These are phyloP conservation scores for Vararia minispora DNA, from an alignment of 768 basidiomycete genomes.

Conservation along the genomic window DNA sequence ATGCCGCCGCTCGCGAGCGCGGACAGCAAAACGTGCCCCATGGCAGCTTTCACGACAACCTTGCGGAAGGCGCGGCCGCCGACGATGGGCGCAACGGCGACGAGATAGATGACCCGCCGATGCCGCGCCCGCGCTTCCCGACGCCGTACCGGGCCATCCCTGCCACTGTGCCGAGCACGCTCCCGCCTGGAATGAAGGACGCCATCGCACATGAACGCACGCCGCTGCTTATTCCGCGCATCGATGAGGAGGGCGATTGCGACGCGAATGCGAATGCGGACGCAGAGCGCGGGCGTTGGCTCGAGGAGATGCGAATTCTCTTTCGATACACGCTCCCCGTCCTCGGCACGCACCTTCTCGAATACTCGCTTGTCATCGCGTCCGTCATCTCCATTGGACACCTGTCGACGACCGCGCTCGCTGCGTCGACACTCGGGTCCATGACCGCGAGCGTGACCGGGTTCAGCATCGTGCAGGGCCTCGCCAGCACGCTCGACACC, in stretches of 20 bases:
- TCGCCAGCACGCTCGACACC: conserved; percentile 81
- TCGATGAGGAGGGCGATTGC: conserved; percentile 36
- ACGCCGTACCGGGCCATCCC: conserved; percentile 27
- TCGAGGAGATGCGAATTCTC: conserved; percentile 51
- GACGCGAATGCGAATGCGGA: conserved; percentile 21
- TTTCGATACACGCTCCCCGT: conserved; percentile 59
- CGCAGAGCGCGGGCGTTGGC: too few relatives aligned
- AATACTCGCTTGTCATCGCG: conserved; percentile 77
- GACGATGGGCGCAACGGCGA: conserved; percentile 3
- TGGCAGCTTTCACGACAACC: conserved; percentile 10
- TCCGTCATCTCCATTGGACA: conserved; percentile 87
- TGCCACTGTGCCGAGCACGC: conserved; percentile 22
- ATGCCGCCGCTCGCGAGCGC: conserved; percentile 20
- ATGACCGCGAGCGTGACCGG: conserved; percentile 50
- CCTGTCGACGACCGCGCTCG: conserved; percentile 80
- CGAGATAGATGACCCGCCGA: conserved; percentile 5
- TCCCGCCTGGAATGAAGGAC: conserved; percentile 17
- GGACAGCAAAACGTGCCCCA: conserved; percentile 8
- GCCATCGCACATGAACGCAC: conserved; percentile 15
- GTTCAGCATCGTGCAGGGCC: conserved; percentile 73
- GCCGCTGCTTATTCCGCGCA: conserved; percentile 35
- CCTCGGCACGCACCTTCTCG: conserved; percentile 67
- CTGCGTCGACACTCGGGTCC: conserved; percentile 44
- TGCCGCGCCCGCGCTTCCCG: too few relatives aligned
- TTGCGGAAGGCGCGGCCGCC: conserved; percentile 8